Conservation (phyloP, 306 rosid species). For the Casuarina glauca region DNA sequence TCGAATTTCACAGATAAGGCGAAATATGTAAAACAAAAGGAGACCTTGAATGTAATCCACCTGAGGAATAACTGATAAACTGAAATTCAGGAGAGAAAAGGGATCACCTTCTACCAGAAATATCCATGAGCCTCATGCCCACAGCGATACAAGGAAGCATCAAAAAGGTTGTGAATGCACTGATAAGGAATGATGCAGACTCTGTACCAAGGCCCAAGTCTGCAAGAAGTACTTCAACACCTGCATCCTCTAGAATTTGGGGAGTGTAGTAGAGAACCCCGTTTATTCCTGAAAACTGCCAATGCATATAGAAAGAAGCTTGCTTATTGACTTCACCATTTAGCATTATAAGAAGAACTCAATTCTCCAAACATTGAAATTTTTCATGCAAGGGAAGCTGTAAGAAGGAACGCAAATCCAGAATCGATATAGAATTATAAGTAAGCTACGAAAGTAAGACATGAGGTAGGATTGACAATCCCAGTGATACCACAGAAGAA, state of each 20-base stretch:
- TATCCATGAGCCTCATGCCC: conserved; percentile 78
- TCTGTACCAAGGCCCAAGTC: conserved; percentile 52
- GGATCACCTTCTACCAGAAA: conserved; percentile 67
- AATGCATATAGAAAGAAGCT: conserved; percentile 20
- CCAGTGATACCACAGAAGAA: background rate
- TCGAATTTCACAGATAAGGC: too few relatives aligned
- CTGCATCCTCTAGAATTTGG: conserved; percentile 82
- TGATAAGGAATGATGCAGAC: conserved; percentile 73
- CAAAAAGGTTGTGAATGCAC: conserved; percentile 75
- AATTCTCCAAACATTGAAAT: background rate
- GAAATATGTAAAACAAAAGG: too few relatives aligned
- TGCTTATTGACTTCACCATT: conserved; percentile 5
- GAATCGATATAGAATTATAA: background rate
- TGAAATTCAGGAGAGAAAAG: background rate
- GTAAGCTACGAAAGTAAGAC: background rate
- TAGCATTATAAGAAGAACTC: conserved; percentile 14
- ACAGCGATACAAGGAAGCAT: conserved; percentile 78
- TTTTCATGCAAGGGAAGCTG: background rate
- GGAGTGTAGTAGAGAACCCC: conserved; percentile 93
- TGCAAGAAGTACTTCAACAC: conserved; percentile 72
- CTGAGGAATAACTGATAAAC: background rate
- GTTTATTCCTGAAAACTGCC: conserved; percentile 79
- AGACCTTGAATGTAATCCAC: background rate
- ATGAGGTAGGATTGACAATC: background rate
- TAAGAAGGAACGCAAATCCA: conserved; percentile 1